Conservation (phyloP, 2,329 filamentous ascomycete genomes). For the Alternaria triticina region DNA sequence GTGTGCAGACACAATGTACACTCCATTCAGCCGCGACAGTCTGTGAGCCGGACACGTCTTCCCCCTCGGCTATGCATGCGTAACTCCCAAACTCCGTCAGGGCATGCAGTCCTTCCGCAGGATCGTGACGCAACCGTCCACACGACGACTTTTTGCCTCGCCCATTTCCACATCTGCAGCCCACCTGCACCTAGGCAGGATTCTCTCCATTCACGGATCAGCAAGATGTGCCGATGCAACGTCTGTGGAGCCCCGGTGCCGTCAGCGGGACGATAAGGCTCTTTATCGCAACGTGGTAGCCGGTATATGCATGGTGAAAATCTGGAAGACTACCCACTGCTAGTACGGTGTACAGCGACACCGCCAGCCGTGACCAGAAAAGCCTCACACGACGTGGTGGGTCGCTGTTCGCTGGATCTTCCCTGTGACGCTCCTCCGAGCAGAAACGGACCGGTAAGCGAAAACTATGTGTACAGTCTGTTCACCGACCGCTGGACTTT, state of each 20-base stretch:
- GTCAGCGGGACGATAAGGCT: slow-evolving; percentile 29
- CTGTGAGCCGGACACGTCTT: background rate
- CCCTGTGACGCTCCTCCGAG: background rate
- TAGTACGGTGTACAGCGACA: slow-evolving; percentile 7
- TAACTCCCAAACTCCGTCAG: background rate
- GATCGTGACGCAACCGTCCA: slow-evolving; percentile 25
- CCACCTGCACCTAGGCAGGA: slow-evolving; percentile 22
- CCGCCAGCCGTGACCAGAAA: slow-evolving; percentile 13
- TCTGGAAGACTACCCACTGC: slow-evolving; percentile 20
- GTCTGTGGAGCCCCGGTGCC: slow-evolving; percentile 27
- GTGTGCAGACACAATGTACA: slow-evolving; percentile 5
- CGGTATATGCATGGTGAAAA: slow-evolving; percentile 28
- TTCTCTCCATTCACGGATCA: slow-evolving; percentile 24
- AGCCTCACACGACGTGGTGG: slow-evolving; percentile 28
- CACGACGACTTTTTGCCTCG: slow-evolving; percentile 10
- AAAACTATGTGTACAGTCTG: background rate
- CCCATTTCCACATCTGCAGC: slow-evolving; percentile 14
- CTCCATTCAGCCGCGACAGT: slow-evolving; percentile 3
- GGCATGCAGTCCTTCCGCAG: background rate
- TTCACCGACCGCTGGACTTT: background rate
- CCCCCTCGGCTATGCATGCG: background rate
- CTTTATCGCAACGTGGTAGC: slow-evolving; percentile 31
- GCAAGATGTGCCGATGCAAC: slow-evolving; percentile 24
- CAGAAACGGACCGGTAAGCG: background rate
- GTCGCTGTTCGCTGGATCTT: slow-evolving; percentile 19